phyloP scores from a whole-genome alignment of 1,284 basidiomycete species.

The Austroboletus rostrupii region DNA sequence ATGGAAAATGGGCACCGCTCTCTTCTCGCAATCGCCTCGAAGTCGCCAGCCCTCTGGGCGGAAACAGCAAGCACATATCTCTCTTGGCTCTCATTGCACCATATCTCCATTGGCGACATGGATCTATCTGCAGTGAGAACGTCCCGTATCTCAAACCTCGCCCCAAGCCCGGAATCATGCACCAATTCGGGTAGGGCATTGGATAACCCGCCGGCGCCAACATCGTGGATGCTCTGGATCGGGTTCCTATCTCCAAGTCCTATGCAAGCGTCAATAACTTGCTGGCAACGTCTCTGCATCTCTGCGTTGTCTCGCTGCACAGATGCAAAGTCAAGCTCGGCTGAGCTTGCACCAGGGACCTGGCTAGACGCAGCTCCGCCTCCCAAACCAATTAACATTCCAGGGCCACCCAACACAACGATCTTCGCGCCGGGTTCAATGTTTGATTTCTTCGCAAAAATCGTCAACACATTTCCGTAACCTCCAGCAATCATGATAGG shows the following conservation, averaged over 20 bases:
- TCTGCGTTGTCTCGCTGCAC: slow-evolving; percentile 98
- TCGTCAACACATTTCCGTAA: slow-evolving; percentile 85
- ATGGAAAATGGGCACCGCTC: slow-evolving; percentile 93
- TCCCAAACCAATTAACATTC: slow-evolving; percentile 94
- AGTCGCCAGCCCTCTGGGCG: slow-evolving; percentile 53
- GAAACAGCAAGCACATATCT: slow-evolving; percentile 92
- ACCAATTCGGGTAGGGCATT: slow-evolving; percentile 98
- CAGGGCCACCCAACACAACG: slow-evolving; percentile 94
- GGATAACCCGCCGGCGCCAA: slow-evolving; percentile 94
- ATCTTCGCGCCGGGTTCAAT: slow-evolving; percentile 82
- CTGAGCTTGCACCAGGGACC: slow-evolving; percentile 82
- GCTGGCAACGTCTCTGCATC: slow-evolving; percentile 96
- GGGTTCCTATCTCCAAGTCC: slow-evolving; percentile 69
- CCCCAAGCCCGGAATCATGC: slow-evolving; percentile 90
- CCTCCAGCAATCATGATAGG: slow-evolving; percentile 99
- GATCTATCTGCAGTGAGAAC: slow-evolving; percentile 88
- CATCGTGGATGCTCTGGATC: slow-evolving; percentile 96
- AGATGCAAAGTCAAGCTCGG: slow-evolving; percentile 94
- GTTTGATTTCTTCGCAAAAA: slow-evolving; percentile 73
- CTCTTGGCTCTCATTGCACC: slow-evolving; percentile 99
- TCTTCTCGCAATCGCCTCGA: slow-evolving; percentile 78
- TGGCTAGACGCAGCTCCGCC: slow-evolving; percentile 96
- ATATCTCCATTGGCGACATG: slow-evolving; percentile 99
- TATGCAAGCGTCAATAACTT: slow-evolving; percentile 93
- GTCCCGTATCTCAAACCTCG: slow-evolving; percentile 92